phyloP scores from a whole-genome alignment of 148 eudicot genomes.

The Mesembryanthemum crystallinum region DNA sequence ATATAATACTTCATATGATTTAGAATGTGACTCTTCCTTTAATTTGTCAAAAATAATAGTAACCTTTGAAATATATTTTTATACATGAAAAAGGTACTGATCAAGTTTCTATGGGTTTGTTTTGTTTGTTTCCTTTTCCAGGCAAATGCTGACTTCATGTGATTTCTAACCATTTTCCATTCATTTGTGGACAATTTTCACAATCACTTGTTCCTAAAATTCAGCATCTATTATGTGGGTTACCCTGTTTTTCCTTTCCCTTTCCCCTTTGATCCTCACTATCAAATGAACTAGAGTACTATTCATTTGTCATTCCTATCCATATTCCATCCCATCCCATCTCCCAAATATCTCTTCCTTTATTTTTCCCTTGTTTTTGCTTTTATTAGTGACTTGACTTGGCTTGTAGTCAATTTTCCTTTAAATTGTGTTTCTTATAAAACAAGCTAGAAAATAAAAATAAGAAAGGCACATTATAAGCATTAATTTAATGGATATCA shows the following conservation, averaged over 20 bases:
- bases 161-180: not conserved
- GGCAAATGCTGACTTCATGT: constrained; percentile 1
- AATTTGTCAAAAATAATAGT: not conserved
- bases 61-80: not conserved
- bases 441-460: no score
- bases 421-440: not conserved
- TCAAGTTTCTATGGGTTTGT: not conserved
- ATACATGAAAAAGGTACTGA: not conserved
- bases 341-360: not conserved
- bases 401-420: not conserved
- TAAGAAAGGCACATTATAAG: not conserved
- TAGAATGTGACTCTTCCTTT: constrained; percentile 18
- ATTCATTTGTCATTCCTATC: not conserved
- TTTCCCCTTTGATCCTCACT: constrained; percentile 6
- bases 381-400: not conserved
- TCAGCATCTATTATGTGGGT: constrained; percentile 11
- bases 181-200: constrained; percentile 5
- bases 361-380: not conserved
- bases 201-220: not conserved
- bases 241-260: constrained; percentile 1
- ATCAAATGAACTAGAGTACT: not conserved
- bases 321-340: no score
- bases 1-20: constrained; percentile 18
- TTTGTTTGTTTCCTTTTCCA: not conserved
- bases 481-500: not conserved